phyloP scores from a whole-genome alignment of 148 eudicot genomes.

The Silene latifolia region DNA sequence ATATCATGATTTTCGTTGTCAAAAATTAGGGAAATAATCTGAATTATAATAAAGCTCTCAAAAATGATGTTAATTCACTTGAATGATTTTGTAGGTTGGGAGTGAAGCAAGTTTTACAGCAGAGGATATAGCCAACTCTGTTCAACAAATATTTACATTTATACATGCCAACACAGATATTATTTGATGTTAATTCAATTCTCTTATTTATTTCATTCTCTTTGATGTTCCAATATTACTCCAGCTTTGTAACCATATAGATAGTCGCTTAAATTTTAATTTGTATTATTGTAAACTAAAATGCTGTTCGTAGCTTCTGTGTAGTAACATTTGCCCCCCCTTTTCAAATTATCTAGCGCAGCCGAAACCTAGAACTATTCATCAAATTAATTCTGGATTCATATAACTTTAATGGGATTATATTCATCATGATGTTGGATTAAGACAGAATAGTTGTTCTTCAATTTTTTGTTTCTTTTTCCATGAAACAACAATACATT shows the following conservation, averaged over 20 bases:
- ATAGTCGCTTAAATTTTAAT: neutral
- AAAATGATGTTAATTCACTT: neutral
- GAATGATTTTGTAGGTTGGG: conserved; percentile 40
- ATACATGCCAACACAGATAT: conserved; percentile 61
- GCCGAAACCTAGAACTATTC: too few species aligned
- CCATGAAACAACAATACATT: too few species aligned
- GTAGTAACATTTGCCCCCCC: neutral
- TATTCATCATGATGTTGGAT: too few species aligned
- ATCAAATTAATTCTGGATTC: too few species aligned
- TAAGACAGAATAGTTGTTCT: too few species aligned
- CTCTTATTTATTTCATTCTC: neutral
- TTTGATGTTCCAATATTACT: neutral
- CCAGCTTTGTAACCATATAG: neutral
- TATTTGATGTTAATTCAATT: conserved; percentile 13
- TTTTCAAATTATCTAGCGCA: too few species aligned
- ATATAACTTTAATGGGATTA: too few species aligned
- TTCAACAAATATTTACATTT: conserved; percentile 78
- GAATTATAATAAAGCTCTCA: too few species aligned
- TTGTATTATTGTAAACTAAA: too few species aligned
- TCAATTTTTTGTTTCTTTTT: too few species aligned
- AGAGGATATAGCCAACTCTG: conserved; percentile 79
- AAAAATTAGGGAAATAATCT: too few species aligned
- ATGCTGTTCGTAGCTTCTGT: neutral
- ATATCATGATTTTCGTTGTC: too few species aligned
- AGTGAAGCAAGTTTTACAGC: conserved; percentile 68